Percentiles rank a stretch among this genome's conserved stretches.
Conservation (phyloP, 1,139 yeast species). For the Candida anutae region DNA sequence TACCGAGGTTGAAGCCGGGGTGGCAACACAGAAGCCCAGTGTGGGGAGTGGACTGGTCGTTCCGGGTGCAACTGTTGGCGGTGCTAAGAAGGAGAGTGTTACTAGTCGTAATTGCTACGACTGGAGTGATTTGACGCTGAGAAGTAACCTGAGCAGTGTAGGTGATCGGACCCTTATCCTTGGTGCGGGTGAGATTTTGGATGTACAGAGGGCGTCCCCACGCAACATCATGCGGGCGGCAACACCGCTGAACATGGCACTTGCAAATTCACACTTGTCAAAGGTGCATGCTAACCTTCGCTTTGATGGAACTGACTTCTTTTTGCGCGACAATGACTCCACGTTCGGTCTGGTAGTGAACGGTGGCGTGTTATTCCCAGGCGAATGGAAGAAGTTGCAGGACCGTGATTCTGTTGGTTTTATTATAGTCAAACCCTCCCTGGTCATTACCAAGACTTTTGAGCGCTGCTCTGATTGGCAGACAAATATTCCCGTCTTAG, state of each 20-base stretch:
- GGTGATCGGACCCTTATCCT: too few species aligned
- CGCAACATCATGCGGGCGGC: too few species aligned
- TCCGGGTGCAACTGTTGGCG: too few species aligned
- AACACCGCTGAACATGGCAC: conserved; percentile 24
- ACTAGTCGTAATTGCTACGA: too few species aligned
- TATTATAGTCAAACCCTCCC: conserved; percentile 24
- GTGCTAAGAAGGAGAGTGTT: too few species aligned
- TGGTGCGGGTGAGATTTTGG: too few species aligned
- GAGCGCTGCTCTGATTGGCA: conserved; percentile 6
- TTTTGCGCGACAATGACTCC: conserved; percentile 23
- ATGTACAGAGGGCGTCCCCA: too few species aligned
- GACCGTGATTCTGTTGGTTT: conserved; percentile 25
- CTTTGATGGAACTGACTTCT: conserved; percentile 13
- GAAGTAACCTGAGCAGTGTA: too few species aligned
- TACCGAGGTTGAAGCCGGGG: too few species aligned
- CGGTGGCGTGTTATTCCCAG: conserved; percentile 10
- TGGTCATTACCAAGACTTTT: conserved; percentile 11
- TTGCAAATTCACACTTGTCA: conserved; percentile 27
- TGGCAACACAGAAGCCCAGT: too few species aligned
- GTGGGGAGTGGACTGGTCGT: too few species aligned
- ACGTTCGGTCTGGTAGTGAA: conserved; percentile 37
- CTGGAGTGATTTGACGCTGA: too few species aligned
- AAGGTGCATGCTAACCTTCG: conserved; percentile 21
- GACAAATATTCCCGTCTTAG: conserved; percentile 13
- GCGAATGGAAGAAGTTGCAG: conserved; percentile 11